Evolutionary conservation across 2,329 filamentous ascomycete genomes (phyloP), one percentile per base, ranked within the genome.

Genomic region (Dothidotthia symphoricarpi): DNA sequence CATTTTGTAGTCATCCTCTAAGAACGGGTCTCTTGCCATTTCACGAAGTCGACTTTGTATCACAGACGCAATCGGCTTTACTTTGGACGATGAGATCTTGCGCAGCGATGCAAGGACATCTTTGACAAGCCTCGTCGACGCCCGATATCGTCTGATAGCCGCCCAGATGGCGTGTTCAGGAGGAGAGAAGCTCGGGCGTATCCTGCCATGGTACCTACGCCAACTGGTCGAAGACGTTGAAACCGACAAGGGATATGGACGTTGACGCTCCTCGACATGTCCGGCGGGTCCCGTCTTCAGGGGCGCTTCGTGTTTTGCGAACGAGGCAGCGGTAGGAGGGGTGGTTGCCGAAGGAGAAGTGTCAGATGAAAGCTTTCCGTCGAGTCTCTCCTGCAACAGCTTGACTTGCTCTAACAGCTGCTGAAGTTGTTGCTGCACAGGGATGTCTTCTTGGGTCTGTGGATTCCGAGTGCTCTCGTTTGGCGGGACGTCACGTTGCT

Each of bases 371-470:
- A 29, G 24, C 36, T 27, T 27, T 13, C 3, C 17, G 16, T 34
- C 42, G 3, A 44, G 12, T n/a, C 31, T 16, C 22, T 40, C 36
- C 27, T 51, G 41, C 19, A 56, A 27, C 24, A 36, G 16, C 24
- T 32, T 50, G 14, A 54, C 41, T 31, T 53, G 41, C 25, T 53
- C 41, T 9, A 36, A 37, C 5, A 56, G 34, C 19, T 39, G 36
- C n/a, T 50, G 36, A 6, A 56, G 31, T 16, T 51, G 44, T 15
- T 41, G 45, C 27, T 29, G 32, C 16, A 50, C 19, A 14, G 36
- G 30, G 14, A 14, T 15, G 31, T 30, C 8, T 16, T 9, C 17
- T 28, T 34, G 14, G 30, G 31, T 12, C 19, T 22, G 19, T 22
- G 5, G 5, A 22, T 22, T 6, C 5, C 9, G 19, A 5, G 19